Evolutionary conservation across 2,329 filamentous ascomycete genomes (phyloP), one percentile per base, ranked within the genome.

Genomic region (Fusarium buharicum): DNA sequence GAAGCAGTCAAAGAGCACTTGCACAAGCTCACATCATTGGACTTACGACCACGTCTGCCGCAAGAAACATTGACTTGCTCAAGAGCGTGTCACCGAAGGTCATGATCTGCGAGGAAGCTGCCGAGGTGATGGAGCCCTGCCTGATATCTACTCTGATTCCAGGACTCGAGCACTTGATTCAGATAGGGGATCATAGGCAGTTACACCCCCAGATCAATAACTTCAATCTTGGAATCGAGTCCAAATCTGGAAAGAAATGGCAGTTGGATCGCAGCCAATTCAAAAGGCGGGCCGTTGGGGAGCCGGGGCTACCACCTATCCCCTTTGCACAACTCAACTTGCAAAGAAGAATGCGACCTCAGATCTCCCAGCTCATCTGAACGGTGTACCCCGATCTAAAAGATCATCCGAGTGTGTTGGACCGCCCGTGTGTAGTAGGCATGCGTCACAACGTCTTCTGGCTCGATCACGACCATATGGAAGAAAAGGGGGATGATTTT

Each of bases 261-360:
- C 55, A 63, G 7, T 82, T 86, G 41, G 84, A 86, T 5, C 54
- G 40, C 1, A 62, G 59, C 2, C 50, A 59, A 14, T 64, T 64
- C 3, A 59, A 63, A 3, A 1, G 59, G 24, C 70, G 84, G 5
- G 75, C 70, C 1, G 49, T 63, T 1, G 69, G 69, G 0, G 62
- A 68, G 20, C 63, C 64, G 0, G 73, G 63, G 1, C 53, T 69
- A 12, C 27, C 63, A 1, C 38, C 63, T 74, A 1, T 22, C 1
- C 73, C 75, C 0, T 71, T 77, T 7, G 73, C 72, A 6, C 70
- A 72, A 3, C 75, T 91, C 3, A 76, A 86, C 11, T 82, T 81
- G 0, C 88, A 92, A 68, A 77, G 87, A 12, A 80, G 88, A 11
- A 91, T 91, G 87, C 80, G 83, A 47, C 89, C 88, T 0, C 78